phyloP scores from a whole-genome alignment of 257 asterid genomes.

The Solanum okadae region DNA sequence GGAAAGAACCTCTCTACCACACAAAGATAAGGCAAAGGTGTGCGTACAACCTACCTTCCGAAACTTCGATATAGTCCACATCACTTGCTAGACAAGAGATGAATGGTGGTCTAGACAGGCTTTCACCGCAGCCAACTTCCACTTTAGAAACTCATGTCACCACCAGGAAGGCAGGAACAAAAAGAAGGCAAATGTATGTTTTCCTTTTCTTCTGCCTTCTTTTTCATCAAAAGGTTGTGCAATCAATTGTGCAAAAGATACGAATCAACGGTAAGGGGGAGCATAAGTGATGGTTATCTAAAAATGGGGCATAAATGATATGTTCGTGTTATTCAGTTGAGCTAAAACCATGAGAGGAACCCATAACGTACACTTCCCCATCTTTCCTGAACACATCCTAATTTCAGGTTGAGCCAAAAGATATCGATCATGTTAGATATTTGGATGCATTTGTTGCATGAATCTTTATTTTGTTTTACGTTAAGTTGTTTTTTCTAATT shows the following conservation, averaged over 20 bases:
- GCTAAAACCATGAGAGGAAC: not conserved
- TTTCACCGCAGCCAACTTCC: not conserved
- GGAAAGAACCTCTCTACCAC: not conserved
- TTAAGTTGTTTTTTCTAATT: not conserved
- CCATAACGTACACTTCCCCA: not conserved
- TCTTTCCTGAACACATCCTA: not conserved
- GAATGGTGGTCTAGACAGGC: not conserved
- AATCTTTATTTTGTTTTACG: not conserved
- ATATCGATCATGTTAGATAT: not conserved
- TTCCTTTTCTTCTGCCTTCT: not conserved
- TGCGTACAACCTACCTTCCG: not conserved
- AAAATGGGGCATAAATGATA: not conserved
- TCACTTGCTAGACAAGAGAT: too few relatives aligned
- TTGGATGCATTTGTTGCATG: not conserved
- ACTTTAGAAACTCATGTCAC: not conserved
- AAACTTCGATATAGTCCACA: too few relatives aligned
- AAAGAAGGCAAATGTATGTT: not conserved
- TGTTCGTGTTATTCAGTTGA: not conserved
- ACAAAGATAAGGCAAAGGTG: not conserved
- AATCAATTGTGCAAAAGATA: not conserved
- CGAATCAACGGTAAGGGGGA: not conserved
- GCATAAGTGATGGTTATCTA: not conserved
- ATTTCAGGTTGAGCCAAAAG: not conserved
- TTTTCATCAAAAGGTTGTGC: not conserved
- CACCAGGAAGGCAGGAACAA: not conserved